Percentiles rank a stretch among this genome's conserved stretches.
Conservation (phyloP, 1,284 basidiomycete species). For the Ganoderma lingzhi region DNA sequence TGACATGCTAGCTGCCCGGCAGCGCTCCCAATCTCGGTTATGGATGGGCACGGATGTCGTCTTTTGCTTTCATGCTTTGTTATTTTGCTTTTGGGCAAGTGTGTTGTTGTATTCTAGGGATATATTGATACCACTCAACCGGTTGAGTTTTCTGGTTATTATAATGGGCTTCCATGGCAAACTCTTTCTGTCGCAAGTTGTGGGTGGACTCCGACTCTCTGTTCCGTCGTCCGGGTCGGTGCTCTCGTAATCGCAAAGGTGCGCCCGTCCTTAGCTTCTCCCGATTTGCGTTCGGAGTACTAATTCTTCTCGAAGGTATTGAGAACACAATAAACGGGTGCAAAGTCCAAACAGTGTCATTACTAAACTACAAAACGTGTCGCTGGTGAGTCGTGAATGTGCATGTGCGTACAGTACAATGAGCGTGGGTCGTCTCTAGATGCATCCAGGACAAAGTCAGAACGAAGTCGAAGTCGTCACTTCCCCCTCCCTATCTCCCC, state of each 20-base stretch:
- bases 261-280: background rate
- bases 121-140: background rate
- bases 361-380: constrained; percentile 4
- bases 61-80: background rate
- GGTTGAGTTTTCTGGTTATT: background rate
- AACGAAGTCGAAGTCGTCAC: constrained; percentile 17
- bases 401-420: constrained; percentile 17
- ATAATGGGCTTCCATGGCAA: no score
- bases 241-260: background rate
- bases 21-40: background rate
- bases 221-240: background rate
- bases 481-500: background rate
- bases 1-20: background rate
- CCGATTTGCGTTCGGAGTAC: background rate
- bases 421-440: constrained; percentile 24
- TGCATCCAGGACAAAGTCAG: constrained; percentile 20
- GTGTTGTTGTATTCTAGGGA: background rate
- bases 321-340: background rate
- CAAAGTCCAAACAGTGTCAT: constrained; percentile 1
- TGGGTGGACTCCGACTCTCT: background rate
- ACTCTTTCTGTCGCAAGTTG: background rate
- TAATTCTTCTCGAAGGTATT: background rate
- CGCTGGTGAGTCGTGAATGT: constrained; percentile 17
- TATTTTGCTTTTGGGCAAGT: background rate
- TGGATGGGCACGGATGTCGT: background rate